phyloP scores from a whole-genome alignment of 176 grass and related monocot genomes.

The Cenchrus purpureus region DNA sequence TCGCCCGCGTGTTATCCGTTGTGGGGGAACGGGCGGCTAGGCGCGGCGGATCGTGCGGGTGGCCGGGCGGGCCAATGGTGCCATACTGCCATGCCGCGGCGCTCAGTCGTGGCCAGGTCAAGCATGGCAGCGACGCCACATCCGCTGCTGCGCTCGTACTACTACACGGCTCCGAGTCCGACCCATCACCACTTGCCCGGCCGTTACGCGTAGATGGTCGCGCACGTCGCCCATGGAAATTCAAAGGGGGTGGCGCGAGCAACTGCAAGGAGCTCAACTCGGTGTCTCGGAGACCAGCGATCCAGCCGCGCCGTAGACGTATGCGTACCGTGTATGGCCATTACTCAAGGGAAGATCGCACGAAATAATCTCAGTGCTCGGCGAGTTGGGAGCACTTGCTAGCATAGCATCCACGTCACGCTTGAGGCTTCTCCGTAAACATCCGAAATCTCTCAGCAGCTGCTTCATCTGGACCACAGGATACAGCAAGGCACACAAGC shows the following conservation, averaged over 20 bases:
- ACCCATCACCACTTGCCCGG: no score
- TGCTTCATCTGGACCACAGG: neutral
- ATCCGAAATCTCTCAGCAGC: neutral
- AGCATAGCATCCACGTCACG: neutral
- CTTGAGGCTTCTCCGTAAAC: neutral
- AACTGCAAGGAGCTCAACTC: no score
- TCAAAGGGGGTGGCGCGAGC: no score
- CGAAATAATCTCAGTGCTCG: neutral
- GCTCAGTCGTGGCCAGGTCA: neutral
- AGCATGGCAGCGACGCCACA: constrained; percentile 5
- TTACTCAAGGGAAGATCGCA: neutral
- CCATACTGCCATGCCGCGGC: no score
- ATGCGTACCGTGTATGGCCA: no score
- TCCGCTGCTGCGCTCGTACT: no score
- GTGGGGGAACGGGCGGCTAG: neutral
- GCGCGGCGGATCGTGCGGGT: no score
- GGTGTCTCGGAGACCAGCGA: no score
- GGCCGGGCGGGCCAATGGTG: no score
- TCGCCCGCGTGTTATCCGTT: neutral
- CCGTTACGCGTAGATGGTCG: no score
- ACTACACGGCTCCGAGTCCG: neutral
- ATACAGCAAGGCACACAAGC: neutral
- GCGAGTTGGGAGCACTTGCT: neutral
- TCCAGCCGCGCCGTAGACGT: no score
- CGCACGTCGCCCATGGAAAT: no score